Evolutionary conservation across 192 early-diverging fungal species (phyloP).

Genomic region (Backusella morwellensis): DNA sequence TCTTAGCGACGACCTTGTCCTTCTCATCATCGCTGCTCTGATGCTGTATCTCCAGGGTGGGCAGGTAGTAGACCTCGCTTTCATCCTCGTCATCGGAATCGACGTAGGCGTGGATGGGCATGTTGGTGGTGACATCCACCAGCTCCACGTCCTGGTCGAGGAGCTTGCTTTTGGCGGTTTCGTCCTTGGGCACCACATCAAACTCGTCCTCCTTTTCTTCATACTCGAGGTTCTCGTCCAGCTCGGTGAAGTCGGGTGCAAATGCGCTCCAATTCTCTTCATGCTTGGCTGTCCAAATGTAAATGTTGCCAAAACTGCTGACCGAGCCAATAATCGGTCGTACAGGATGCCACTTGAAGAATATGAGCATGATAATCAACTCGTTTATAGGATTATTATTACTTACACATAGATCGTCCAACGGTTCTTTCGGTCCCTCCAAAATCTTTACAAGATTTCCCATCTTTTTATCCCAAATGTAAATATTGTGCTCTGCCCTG

Average conservation of each 20-base stretch:
- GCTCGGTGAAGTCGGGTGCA: slow-evolving; percentile 88
- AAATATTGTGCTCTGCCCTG: slow-evolving; percentile 91
- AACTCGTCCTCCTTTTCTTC: slow-evolving; percentile 93
- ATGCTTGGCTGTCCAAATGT: slow-evolving; percentile 80
- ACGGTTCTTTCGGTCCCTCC: slow-evolving; percentile 81
- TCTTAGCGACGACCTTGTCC: neutral
- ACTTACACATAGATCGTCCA: slow-evolving; percentile 76
- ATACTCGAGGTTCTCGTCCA: slow-evolving; percentile 96
- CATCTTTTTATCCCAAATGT: slow-evolving; percentile 86
- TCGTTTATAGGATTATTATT: no score
- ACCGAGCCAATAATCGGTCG: slow-evolving; percentile 83
- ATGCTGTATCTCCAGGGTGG: slow-evolving; percentile 12
- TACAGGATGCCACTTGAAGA: slow-evolving; percentile 74
- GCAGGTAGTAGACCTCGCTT: slow-evolving; percentile 46
- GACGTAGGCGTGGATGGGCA: slow-evolving; percentile 46
- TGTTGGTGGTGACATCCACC: slow-evolving; percentile 49
- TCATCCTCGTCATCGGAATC: slow-evolving; percentile 48
- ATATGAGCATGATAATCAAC: no score
- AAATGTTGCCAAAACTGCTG: slow-evolving; percentile 77
- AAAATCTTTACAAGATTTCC: slow-evolving; percentile 88
- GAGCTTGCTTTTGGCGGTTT: slow-evolving; percentile 39
- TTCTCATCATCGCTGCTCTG: neutral
- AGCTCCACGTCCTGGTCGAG: slow-evolving; percentile 44
- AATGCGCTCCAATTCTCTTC: slow-evolving; percentile 92
- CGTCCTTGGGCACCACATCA: slow-evolving; percentile 67